Evolutionary conservation across 352 stramenopile species (phyloP).

Genomic region (Globisporangium takayamanum): DNA sequence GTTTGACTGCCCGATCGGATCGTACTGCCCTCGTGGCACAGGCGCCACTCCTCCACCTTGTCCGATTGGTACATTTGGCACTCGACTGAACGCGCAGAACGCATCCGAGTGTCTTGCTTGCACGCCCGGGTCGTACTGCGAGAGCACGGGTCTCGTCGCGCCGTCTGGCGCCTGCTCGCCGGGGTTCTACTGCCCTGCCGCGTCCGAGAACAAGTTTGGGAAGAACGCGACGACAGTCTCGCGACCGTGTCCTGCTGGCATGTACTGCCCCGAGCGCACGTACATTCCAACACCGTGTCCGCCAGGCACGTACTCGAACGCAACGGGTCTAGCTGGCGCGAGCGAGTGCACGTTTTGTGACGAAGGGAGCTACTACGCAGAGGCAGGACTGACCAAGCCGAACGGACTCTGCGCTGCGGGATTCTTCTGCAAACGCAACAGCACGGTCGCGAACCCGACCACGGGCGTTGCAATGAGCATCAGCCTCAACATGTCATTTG

Average conservation of each 20-base stretch:
- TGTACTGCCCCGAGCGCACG: conserved; percentile 75
- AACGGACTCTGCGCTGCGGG: conserved; percentile 31
- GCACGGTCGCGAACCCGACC: conserved; percentile 28
- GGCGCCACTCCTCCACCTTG: conserved; percentile 38
- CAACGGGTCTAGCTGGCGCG: conserved; percentile 27
- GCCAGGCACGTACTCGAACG: conserved; percentile 54
- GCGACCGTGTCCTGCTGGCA: conserved; percentile 54
- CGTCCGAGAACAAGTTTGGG: conserved; percentile 35
- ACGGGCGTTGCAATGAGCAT: conserved; percentile 13
- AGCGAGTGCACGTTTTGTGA: conserved; percentile 56
- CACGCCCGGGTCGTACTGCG: conserved; percentile 38
- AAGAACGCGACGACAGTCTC: conserved; percentile 27
- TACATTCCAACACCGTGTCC: conserved; percentile 52
- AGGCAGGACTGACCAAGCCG: conserved; percentile 25
- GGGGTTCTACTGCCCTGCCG: conserved; percentile 50
- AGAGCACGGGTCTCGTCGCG: conserved; percentile 15
- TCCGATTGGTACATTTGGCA: conserved; percentile 65
- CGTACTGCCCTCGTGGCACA: conserved; percentile 44
- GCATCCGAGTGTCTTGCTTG: conserved; percentile 32
- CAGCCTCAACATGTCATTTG: conserved; percentile 11
- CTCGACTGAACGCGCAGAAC: conserved; percentile 25
- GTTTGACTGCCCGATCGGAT: conserved; percentile 34
- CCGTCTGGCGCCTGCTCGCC: conserved; percentile 33
- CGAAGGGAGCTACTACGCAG: conserved; percentile 40
- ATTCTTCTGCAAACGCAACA: conserved; percentile 51